Evolutionary conservation across 495 filamentous ascomycete species (phyloP), one percentile per base, ranked within the genome.

Genomic region (Clavariopsis aquatica): DNA sequence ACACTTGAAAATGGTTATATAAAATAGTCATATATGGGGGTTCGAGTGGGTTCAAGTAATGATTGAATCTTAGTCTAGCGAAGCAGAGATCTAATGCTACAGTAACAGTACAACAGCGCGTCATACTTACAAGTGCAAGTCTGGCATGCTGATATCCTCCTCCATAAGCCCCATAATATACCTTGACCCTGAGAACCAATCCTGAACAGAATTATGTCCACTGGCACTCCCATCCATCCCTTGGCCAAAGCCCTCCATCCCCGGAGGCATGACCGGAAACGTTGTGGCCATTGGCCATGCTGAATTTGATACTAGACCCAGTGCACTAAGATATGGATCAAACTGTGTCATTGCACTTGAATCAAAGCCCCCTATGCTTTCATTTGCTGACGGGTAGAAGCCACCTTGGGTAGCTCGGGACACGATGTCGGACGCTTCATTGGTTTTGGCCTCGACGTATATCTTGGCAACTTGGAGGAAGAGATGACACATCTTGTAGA

Each of bases 181-280:
- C 43, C 83, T 81, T 67, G 86, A 87, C 0, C 86, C 84, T 31
- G 83, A 86, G 65, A 86, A 89, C 87, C 86, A 89, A 64, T 85
- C 86, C 22, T 83, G 84, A 10, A 89, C 49, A 15, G 62, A 22
- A 52, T 65, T 65, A 23, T 60, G 45, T 6, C 31, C 49, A 36
- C 51, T 27, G 17, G 8, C 7, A 13, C 9, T 22, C 28, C 23
- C 51, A 26, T 26, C 17, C 10, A 31, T 29, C 19, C 52, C 52
- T 20, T 56, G 27, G 4, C 28, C 17, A 38, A 49, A 60, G 1
- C 41, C 51, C 9, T 66, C 49, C 22, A 46, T 41, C 6, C 54
- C 47, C 10, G n/a, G 29, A 17, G 60, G 28, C 1, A 26, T 17
- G 12, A 26, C 5, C 31, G 49, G 34, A 56, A 23, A 66, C 45